Evolutionary conservation across 1,284 basidiomycete species (phyloP).

Genomic region (Trametes polyzona): DNA sequence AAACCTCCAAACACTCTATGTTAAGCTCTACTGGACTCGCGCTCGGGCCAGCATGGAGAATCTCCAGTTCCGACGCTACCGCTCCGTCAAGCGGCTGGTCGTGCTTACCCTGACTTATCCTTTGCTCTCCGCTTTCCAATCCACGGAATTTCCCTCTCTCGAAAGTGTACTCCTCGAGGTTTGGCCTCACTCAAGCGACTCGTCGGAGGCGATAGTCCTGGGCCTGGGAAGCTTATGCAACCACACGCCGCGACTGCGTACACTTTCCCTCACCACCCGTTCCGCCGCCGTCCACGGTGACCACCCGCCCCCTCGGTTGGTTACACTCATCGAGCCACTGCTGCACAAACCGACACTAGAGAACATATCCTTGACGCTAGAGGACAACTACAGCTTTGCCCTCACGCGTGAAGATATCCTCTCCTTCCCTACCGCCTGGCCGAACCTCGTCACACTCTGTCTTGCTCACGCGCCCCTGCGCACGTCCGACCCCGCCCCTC

Average conservation of each 20-base stretch:
- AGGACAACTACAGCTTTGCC: constrained; percentile 11
- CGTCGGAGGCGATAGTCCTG: constrained; percentile 1
- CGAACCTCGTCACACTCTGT: neutral
- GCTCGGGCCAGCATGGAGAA: neutral
- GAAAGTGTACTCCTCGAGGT: constrained; percentile 1
- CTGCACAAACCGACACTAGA: neutral
- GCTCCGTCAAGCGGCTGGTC: constrained; percentile 2
- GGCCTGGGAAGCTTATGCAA: neutral
- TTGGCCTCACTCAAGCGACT: constrained; percentile 13
- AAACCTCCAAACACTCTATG: neutral
- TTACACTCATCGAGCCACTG: constrained; percentile 2
- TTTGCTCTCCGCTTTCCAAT: neutral
- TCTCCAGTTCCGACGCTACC: neutral
- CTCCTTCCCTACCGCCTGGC: neutral
- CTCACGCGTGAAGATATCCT: constrained; percentile 7
- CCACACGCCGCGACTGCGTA: constrained; percentile 1
- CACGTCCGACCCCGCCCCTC: neutral
- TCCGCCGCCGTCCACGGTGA: constrained; percentile 5
- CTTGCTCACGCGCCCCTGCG: constrained; percentile 6
- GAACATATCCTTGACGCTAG: neutral
- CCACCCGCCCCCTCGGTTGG: constrained; percentile 3
- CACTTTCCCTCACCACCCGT: neutral
- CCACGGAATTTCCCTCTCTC: neutral
- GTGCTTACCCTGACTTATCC: constrained; percentile 4
- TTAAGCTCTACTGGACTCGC: constrained; percentile 15